Percentiles rank a stretch among this genome's conserved stretches.
Evolutionary conservation across 768 basidiomycete genomes (phyloP).

Genomic region (Ephemerocybe angulata): DNA sequence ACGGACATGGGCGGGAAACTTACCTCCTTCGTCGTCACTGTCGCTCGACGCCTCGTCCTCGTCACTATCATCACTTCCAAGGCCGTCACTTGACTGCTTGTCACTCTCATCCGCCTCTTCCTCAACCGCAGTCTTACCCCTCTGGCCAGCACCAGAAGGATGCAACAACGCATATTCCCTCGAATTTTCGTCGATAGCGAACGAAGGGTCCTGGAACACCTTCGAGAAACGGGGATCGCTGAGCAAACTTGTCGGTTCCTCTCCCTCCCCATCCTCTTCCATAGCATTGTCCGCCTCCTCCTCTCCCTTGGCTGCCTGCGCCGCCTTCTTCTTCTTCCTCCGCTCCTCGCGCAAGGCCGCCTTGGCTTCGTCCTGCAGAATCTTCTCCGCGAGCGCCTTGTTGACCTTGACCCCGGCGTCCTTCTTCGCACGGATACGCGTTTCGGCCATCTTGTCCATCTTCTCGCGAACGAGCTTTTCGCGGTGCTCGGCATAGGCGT

Average conservation of each 20-base stretch:
- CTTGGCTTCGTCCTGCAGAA: constrained; percentile 63
- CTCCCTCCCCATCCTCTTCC: constrained; percentile 28
- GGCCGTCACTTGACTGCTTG: constrained; percentile 56
- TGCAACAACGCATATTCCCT: constrained; percentile 92
- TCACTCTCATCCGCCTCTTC: constrained; percentile 89
- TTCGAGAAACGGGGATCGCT: constrained; percentile 86
- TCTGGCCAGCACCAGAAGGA: constrained; percentile 72
- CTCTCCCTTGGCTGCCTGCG: not conserved
- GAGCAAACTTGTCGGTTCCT: constrained; percentile 50
- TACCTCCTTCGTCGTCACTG: constrained; percentile 60
- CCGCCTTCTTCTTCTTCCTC: constrained; percentile 43
- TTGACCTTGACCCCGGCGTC: constrained; percentile 67
- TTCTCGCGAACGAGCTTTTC: constrained; percentile 84
- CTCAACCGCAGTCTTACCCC: constrained; percentile 76
- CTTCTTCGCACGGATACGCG: constrained; percentile 83
- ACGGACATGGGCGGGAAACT: too few species aligned
- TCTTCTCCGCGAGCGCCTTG: constrained; percentile 81
- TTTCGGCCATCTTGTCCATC: constrained; percentile 91
- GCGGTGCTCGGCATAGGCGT: constrained; percentile 91
- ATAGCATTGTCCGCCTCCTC: constrained; percentile 37
- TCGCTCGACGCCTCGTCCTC: constrained; percentile 26
- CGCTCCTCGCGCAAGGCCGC: constrained; percentile 53
- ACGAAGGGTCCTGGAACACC: constrained; percentile 89
- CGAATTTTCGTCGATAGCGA: constrained; percentile 83
- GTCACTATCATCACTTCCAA: constrained; percentile 42